A percentile compares a stretch with the other conserved stretches of the same genome.
These are phyloP conservation scores for Neospermospora avenae DNA, from an alignment of 2,329 filamentous ascomycete genomes.

Conservation along the genomic window DNA sequence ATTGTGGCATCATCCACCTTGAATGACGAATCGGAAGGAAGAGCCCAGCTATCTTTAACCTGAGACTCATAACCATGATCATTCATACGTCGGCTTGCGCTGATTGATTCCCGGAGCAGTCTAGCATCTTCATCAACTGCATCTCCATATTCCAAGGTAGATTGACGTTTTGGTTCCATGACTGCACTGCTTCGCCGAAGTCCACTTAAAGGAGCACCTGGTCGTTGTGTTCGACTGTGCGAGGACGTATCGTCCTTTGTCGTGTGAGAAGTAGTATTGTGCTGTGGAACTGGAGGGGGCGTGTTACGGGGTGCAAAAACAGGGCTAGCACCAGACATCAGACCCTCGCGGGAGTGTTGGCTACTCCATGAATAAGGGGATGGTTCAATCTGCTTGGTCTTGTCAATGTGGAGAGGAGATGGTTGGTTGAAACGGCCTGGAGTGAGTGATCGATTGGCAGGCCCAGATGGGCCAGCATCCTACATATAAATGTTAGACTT, in stretches of 20 bases:
- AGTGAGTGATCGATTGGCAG: conserved; percentile 22
- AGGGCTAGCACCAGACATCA: conserved; percentile 31
- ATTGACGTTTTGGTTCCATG: conserved; percentile 27
- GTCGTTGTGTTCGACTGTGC: conserved; percentile 18
- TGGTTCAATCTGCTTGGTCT: conserved; percentile 26
- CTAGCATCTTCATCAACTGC: conserved; percentile 34
- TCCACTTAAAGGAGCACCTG: conserved; percentile 20
- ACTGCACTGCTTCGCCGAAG: conserved; percentile 33
- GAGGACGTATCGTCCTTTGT: conserved; percentile 10
- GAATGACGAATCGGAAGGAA: conserved; percentile 22
- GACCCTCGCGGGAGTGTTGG: conserved; percentile 32
- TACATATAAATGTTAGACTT: conserved; percentile 17
- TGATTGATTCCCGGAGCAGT: conserved; percentile 33
- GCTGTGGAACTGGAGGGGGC: conserved; percentile 26
- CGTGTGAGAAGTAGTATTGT: conserved; percentile 20
- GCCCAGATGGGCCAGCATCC: conserved; percentile 24
- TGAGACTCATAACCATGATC: conserved; percentile 22
- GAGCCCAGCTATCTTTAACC: conserved; percentile 31
- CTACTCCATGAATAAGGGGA: conserved; percentile 34
- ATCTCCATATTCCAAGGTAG: conserved; percentile 29
- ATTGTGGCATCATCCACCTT: conserved; percentile 21
- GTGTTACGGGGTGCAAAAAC: conserved; percentile 15
- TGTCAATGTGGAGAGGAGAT: conserved; percentile 31
- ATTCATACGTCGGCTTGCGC: conserved; percentile 30
- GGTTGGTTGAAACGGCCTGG: conserved; percentile 26